Percentiles rank a stretch among this genome's conserved stretches.
Evolutionary conservation across 768 basidiomycete genomes (phyloP).

Genomic region (Filobasidium floriforme): DNA sequence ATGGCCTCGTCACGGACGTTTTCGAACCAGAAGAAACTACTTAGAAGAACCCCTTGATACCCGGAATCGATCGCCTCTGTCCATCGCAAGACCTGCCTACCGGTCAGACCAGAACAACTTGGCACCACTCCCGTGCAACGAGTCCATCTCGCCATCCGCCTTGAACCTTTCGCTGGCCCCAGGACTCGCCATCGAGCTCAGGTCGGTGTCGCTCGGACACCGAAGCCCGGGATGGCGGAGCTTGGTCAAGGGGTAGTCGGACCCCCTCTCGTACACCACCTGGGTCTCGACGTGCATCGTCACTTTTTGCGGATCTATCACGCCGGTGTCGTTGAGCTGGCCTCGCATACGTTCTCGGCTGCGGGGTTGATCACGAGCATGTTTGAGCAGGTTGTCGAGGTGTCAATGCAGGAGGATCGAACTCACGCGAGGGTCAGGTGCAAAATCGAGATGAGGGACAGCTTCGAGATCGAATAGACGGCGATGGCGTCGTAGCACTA

Average conservation of each 20-base stretch:
- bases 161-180: not conserved
- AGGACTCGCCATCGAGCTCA: not conserved
- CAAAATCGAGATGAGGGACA: not conserved
- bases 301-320: not conserved
- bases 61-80: not conserved
- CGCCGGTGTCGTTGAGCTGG: not conserved
- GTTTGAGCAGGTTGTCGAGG: not conserved
- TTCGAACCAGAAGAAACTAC: not conserved
- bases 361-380: not conserved
- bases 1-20: not conserved
- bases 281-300: not conserved
- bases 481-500: slow-evolving; percentile 1
- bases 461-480: not conserved
- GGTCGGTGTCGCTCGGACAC: not conserved
- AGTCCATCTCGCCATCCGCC: not conserved
- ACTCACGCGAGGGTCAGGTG: not conserved
- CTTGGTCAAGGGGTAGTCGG: not conserved
- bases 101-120: not conserved
- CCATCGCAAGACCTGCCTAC: not conserved
- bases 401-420: not conserved
- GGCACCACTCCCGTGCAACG: not conserved
- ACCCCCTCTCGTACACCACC: not conserved
- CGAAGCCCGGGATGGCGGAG: not conserved
- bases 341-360: not conserved
- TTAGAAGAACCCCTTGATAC: not conserved